A percentile compares a stretch with the other conserved stretches of the same genome.
These are phyloP conservation scores for Ilex asprella DNA, from an alignment of 257 asterid species.

Conservation along the genomic window DNA sequence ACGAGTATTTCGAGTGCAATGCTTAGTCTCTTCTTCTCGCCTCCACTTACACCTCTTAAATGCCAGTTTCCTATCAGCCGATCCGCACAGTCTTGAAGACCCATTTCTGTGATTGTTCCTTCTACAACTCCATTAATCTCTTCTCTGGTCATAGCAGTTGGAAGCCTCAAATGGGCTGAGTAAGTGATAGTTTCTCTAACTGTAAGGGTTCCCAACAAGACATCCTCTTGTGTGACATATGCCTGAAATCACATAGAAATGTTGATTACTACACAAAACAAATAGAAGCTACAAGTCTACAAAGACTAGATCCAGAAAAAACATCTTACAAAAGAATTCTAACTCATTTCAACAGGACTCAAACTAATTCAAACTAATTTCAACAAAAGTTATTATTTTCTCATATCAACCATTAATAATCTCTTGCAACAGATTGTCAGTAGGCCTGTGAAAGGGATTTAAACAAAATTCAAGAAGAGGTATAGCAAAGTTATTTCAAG, in stretches of 20 bases:
- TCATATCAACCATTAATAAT: too few relatives aligned
- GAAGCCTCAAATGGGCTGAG: constrained; percentile 84
- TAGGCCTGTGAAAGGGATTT: too few relatives aligned
- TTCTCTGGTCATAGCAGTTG: constrained; percentile 41
- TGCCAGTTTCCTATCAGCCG: constrained; percentile 82
- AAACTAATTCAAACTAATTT: too few relatives aligned
- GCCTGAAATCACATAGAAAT: constrained; percentile 42
- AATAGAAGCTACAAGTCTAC: too few relatives aligned
- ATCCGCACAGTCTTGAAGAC: constrained; percentile 85
- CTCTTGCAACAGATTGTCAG: too few relatives aligned
- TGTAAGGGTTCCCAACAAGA: constrained; percentile 77
- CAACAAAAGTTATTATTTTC: too few relatives aligned
- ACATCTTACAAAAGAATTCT: too few relatives aligned
- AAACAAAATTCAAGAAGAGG: too few relatives aligned
- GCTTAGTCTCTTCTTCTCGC: constrained; percentile 85
- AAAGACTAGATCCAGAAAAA: too few relatives aligned
- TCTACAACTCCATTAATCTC: constrained; percentile 56
- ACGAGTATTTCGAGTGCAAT: constrained; percentile 84
- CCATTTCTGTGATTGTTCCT: constrained; percentile 76
- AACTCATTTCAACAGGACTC: too few relatives aligned
- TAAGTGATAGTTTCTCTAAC: constrained; percentile 72
- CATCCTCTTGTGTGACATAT: constrained; percentile 93
- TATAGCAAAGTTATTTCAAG: too few relatives aligned
- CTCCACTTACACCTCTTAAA: constrained; percentile 82
- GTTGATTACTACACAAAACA: too few relatives aligned